phyloP scores from a whole-genome alignment of 306 rosid genomes.

The Corylus americana region DNA sequence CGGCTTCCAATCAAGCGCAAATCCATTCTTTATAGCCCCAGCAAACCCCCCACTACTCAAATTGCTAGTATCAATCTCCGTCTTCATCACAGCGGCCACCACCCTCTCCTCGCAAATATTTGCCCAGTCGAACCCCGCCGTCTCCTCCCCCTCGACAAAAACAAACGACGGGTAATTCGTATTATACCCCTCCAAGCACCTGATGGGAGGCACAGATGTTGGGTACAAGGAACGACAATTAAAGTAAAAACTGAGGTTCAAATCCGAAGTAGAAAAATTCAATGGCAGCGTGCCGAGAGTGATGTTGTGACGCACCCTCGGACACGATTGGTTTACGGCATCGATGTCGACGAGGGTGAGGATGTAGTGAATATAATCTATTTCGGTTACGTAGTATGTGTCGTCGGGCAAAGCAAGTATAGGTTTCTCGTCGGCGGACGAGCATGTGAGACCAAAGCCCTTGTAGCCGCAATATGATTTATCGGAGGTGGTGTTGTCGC shows the following conservation, averaged over 20 bases:
- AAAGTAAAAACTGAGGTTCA: background rate
- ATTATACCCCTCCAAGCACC: background rate
- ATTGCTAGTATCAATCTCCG: accelerated
- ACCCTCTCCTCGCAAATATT: background rate
- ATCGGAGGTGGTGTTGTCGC: accelerated
- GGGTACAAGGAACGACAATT: background rate
- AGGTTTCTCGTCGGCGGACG: no score
- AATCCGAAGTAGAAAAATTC: background rate
- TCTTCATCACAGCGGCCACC: accelerated
- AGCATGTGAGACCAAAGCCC: no score
- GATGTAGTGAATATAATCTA: accelerated
- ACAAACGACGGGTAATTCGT: background rate
- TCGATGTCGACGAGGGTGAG: background rate
- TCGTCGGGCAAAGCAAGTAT: no score
- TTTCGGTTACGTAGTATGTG: no score
- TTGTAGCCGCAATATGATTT: background rate
- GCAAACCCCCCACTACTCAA: accelerated
- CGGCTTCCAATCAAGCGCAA: background rate
- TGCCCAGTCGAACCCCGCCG: background rate
- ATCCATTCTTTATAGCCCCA: background rate
- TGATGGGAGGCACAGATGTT: background rate
- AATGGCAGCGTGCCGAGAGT: background rate
- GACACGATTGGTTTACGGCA: background rate
- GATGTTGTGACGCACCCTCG: background rate
- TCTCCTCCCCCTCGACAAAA: background rate